phyloP scores from a whole-genome alignment of 2,329 filamentous ascomycete species.

The Trichoderma sp. region DNA sequence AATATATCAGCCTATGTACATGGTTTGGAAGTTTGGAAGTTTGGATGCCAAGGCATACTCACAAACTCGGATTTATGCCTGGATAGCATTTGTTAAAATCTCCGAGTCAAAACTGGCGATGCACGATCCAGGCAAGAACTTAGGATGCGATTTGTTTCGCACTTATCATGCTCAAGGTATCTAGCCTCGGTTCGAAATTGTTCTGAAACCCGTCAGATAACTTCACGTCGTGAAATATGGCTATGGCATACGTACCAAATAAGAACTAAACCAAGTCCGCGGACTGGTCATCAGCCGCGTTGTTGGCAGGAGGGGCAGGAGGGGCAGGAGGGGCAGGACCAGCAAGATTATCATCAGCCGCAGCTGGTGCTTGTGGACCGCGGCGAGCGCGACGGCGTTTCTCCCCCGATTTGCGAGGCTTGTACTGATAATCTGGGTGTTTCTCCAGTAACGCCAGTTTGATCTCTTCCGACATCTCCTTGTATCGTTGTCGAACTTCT shows the following conservation, averaged over 20 bases:
- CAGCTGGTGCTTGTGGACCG: not conserved
- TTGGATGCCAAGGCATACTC: conserved; percentile 17
- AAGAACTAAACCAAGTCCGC: not conserved
- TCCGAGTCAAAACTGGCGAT: conserved; percentile 30
- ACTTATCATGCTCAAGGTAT: not conserved
- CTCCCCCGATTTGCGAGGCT: conserved; percentile 34
- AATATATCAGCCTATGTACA: not conserved
- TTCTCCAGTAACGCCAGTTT: conserved; percentile 30
- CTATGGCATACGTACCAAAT: not conserved
- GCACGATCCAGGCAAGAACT: conserved; percentile 35
- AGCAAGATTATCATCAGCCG: conserved; percentile 1
- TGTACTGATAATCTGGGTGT: conserved; percentile 40
- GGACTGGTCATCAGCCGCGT: not conserved
- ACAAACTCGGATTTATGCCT: conserved; percentile 32
- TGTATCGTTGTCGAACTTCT: conserved; percentile 33
- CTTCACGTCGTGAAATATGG: not conserved
- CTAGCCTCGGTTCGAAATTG: conserved; percentile 3
- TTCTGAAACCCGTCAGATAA: conserved; percentile 6
- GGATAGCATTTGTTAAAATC: conserved; percentile 26
- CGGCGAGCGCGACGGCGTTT: conserved; percentile 23
- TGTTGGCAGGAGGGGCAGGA: not conserved
- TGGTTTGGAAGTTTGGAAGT: not conserved
- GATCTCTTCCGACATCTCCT: conserved; percentile 30
- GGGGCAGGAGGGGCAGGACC: no score
- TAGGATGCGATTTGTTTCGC: conserved; percentile 24